Conservation (phyloP, 352 stramenopile species). For the Globisporangium lucens region DNA sequence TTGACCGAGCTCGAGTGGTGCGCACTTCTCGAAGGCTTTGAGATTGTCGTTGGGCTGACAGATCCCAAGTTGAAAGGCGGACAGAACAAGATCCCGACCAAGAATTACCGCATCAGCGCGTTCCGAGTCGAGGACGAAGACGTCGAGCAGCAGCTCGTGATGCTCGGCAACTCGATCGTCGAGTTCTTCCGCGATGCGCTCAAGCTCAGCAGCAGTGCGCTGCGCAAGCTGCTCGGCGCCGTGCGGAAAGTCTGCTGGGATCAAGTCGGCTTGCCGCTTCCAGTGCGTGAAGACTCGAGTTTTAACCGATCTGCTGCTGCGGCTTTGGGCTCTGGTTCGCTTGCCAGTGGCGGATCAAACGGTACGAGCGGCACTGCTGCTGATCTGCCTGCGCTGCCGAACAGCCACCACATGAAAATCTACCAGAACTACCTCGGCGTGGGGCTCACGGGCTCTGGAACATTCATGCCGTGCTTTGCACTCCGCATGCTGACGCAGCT, state of each 20-base stretch:
- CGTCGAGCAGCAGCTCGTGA: slow-evolving; percentile 82
- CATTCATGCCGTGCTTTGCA: slow-evolving; percentile 70
- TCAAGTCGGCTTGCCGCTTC: slow-evolving; percentile 55
- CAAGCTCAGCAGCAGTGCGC: slow-evolving; percentile 56
- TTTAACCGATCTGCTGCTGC: neutral
- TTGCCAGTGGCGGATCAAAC: neutral
- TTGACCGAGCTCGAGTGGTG: slow-evolving; percentile 75
- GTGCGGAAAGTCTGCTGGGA: slow-evolving; percentile 69
- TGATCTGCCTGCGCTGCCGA: slow-evolving; percentile 40
- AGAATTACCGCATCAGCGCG: slow-evolving; percentile 66
- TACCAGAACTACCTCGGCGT: slow-evolving; percentile 81
- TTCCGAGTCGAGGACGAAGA: slow-evolving; percentile 84
- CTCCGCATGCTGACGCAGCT: slow-evolving; percentile 82
- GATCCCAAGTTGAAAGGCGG: slow-evolving; percentile 69
- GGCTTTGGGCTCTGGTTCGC: neutral
- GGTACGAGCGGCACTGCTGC: neutral
- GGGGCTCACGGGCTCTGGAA: slow-evolving; percentile 47
- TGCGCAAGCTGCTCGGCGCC: slow-evolving; percentile 56
- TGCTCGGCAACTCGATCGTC: slow-evolving; percentile 82
- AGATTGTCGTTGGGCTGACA: slow-evolving; percentile 76
- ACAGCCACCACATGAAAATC: slow-evolving; percentile 69
- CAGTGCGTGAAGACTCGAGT: slow-evolving; percentile 11
- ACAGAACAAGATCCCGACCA: slow-evolving; percentile 71
- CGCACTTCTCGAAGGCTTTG: slow-evolving; percentile 70
- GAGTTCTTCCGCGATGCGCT: slow-evolving; percentile 79